Evolutionary conservation across 1,284 basidiomycete species (phyloP).

Genomic region (Microbotryum silenes-acaulis): DNA sequence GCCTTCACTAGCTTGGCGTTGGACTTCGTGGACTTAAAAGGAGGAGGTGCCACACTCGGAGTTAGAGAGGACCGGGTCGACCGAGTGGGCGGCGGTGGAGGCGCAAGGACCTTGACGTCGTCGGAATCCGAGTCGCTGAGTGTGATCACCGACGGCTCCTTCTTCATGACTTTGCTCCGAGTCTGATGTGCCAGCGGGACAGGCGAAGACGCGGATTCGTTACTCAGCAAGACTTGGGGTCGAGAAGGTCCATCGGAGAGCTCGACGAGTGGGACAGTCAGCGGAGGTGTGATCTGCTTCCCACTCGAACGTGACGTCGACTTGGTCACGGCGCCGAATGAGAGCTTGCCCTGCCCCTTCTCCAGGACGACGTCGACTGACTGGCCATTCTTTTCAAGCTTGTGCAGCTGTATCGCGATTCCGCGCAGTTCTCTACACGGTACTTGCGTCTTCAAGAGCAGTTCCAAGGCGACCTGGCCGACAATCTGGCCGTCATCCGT

Average conservation of each 20-base stretch:
- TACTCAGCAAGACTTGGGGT: too few species aligned
- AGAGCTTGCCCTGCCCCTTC: constrained; percentile 19
- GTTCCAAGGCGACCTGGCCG: constrained; percentile 65
- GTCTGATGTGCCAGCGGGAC: too few species aligned
- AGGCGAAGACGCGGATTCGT: too few species aligned
- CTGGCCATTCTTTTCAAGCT: constrained; percentile 53
- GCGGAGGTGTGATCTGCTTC: too few species aligned
- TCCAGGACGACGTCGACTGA: constrained; percentile 12
- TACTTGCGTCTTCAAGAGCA: constrained; percentile 51
- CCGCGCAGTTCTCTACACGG: constrained; percentile 85
- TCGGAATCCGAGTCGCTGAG: constrained; percentile 17
- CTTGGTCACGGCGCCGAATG: constrained; percentile 6
- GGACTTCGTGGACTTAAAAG: background rate
- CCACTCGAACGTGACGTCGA: too few species aligned
- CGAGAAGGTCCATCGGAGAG: too few species aligned
- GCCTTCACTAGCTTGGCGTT: background rate
- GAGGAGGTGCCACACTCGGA: background rate
- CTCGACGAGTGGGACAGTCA: too few species aligned
- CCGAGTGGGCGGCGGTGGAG: constrained; percentile 4
- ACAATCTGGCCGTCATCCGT: constrained; percentile 67
- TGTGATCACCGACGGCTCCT: constrained; percentile 4
- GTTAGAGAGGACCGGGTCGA: background rate
- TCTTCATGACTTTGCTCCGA: background rate
- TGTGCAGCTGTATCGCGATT: constrained; percentile 85
- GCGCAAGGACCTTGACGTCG: background rate